Evolutionary conservation across 2,329 filamentous ascomycete species (phyloP), one percentile per base, ranked within the genome.

Genomic region (Chaetomium sp.): DNA sequence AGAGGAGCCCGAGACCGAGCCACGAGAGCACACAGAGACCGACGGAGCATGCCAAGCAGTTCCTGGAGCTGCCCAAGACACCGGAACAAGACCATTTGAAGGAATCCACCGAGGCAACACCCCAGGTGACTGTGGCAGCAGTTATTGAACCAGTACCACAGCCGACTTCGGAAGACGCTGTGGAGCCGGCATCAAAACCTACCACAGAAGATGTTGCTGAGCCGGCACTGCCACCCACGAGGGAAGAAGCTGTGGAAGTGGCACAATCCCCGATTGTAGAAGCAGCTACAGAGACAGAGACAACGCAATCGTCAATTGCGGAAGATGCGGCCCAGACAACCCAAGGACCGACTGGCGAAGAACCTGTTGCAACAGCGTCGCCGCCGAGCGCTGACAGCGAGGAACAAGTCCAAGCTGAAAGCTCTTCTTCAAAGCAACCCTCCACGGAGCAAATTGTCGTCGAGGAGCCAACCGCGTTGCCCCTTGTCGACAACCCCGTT

Each of bases 1-100:
- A 72, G 33, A 73, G 65, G 58, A 71, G 69, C 50, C 72, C 70
- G 35, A 64, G 70, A 55, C 67, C 65, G 38, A 72, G 70, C 49
- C 70, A 70, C 2, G 70, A 71, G 42, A 67, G 35, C 31, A 51
- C 6, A 54, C 50, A 38, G 12, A 13, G 29, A 63, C 60, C 50
- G 0, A 35, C 49, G 2, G 57, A 62, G 42, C 51, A 62, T 5
- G 25, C 60, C 4, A 59, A 60, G 47, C 33, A 60, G 27, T 56
- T 64, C 1, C 42, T 56, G 16, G 63, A 65, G 31, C 29, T 66
- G 35, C 62, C 67, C 25, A 58, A 58, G 16, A 29, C 54, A 25
- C 25, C 62, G 19, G 53, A 63, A 25, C 56, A 53, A 19, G 59
- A 63, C 25, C 47, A 4, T n/a, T 23, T 29, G 50, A 55, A 62